Conservation (phyloP, 179 eudicot species). For the Pouteria campechiana region DNA sequence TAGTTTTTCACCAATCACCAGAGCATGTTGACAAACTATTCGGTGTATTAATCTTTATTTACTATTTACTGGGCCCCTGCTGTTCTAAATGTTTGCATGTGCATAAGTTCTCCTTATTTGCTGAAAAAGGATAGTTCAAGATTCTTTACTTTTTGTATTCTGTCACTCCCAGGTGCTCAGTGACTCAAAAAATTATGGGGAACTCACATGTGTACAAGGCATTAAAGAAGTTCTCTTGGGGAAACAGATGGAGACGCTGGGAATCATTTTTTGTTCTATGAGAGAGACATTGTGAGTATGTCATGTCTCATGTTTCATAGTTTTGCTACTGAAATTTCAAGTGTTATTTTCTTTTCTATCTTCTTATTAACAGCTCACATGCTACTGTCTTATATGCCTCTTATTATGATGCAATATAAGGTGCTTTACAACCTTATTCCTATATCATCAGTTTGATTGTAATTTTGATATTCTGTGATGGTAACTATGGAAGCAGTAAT, state of each 20-base stretch:
- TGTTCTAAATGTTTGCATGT: too few species aligned
- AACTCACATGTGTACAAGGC: conserved; percentile 49
- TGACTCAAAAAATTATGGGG: conserved; percentile 50
- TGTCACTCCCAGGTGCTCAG: conserved; percentile 38
- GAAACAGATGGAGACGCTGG: conserved; percentile 76
- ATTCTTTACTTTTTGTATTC: neutral
- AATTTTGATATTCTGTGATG: too few species aligned
- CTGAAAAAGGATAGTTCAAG: too few species aligned
- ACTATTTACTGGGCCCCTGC: too few species aligned
- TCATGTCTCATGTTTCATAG: neutral
- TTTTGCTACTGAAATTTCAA: neutral
- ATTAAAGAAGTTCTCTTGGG: conserved; percentile 36
- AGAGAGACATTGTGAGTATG: conserved; percentile 58
- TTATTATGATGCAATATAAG: too few species aligned
- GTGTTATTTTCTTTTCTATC: neutral
- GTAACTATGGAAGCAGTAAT: too few species aligned
- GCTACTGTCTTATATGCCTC: too few species aligned
- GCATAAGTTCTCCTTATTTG: too few species aligned
- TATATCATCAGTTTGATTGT: too few species aligned
- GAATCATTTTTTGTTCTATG: conserved; percentile 36
- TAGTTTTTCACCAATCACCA: too few species aligned
- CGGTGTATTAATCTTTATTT: neutral
- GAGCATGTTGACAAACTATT: too few species aligned
- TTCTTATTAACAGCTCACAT: neutral
- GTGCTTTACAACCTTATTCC: too few species aligned